These are phyloP conservation scores for Aspergillus jensenii DNA, from an alignment of 2,329 filamentous ascomycete species.

Conservation along the genomic window DNA sequence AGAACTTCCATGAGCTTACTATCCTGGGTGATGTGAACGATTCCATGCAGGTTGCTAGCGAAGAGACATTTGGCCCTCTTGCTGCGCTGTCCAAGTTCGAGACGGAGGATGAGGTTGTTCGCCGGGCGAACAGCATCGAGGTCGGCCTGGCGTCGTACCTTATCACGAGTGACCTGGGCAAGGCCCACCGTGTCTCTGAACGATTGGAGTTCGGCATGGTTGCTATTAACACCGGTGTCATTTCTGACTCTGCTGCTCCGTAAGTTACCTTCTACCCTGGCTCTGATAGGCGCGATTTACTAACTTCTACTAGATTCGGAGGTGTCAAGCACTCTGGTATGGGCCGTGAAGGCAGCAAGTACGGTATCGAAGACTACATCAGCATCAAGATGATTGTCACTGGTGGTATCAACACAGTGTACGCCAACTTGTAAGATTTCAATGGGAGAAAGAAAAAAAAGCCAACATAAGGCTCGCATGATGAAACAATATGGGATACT, in stretches of 20 bases:
- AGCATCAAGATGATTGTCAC: conserved; percentile 58
- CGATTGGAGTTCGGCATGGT: conserved; percentile 36
- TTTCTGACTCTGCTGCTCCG: conserved; percentile 9
- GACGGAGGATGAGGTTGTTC: conserved; percentile 2
- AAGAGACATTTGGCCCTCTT: conserved; percentile 93
- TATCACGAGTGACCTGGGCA: conserved; percentile 62
- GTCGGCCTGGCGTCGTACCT: conserved; percentile 62
- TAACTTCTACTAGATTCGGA: conserved; percentile 55
- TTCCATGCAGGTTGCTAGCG: conserved; percentile 74
- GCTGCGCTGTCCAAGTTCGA: conserved; percentile 67
- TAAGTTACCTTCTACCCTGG: not conserved
- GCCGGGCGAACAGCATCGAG: not conserved
- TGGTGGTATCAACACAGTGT: conserved; percentile 1
- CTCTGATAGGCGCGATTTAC: not conserved
- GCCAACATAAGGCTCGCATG: no score
- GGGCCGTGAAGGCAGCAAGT: conserved; percentile 71
- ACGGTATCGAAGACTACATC: conserved; percentile 72
- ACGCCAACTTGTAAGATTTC: not conserved
- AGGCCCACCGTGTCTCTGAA: conserved; percentile 57
- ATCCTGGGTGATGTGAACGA: conserved; percentile 79
- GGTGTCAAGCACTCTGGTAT: conserved; percentile 79
- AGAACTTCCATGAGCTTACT: conserved; percentile 84
- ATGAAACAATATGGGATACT: no score
- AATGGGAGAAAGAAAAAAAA: not conserved
- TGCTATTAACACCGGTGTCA: conserved; percentile 17